Percentiles rank a stretch among this genome's conserved stretches.
phyloP scores from a whole-genome alignment of 2,329 filamentous ascomycete species.

The Chrysoporthe cubensis region DNA sequence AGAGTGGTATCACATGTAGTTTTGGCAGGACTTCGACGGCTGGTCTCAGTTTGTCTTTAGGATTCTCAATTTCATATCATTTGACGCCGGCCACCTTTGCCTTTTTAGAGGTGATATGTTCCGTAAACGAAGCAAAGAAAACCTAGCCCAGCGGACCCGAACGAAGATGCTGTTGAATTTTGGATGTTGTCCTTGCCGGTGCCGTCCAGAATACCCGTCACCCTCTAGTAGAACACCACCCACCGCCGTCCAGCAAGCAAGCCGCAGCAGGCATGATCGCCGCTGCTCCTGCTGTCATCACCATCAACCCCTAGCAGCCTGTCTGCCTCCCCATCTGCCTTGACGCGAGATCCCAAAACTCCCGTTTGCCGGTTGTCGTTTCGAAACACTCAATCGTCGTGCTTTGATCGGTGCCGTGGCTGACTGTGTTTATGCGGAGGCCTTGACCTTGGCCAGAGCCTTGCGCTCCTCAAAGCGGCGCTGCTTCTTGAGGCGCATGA shows the following conservation, averaged over 20 bases:
- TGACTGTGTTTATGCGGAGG: constrained; percentile 66
- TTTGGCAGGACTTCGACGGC: constrained; percentile 39
- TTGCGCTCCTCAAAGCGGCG: constrained; percentile 98
- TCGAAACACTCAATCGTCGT: constrained; percentile 24
- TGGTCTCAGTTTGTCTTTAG: constrained; percentile 45
- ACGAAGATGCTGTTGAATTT: constrained; percentile 47
- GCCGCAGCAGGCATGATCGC: constrained; percentile 7
- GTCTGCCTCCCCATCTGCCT: constrained; percentile 28
- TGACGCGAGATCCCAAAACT: constrained; percentile 25
- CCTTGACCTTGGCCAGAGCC: constrained; percentile 91
- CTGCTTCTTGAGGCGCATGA: constrained; percentile 99
- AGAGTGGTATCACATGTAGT: constrained; percentile 37
- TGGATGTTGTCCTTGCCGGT: constrained; percentile 49
- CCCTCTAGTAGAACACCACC: constrained; percentile 35
- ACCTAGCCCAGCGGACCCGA: constrained; percentile 51
- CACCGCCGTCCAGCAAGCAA: constrained; percentile 25
- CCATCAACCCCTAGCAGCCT: constrained; percentile 16
- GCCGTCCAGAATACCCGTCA: constrained; percentile 43
- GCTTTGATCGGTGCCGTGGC: constrained; percentile 34
- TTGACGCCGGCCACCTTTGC: constrained; percentile 65
- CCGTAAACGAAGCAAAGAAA: constrained; percentile 60
- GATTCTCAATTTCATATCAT: constrained; percentile 64
- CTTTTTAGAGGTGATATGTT: constrained; percentile 53
- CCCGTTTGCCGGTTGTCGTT: constrained; percentile 37
- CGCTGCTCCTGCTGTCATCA: constrained; percentile 19